These are phyloP conservation scores for Cinchona pubescens DNA, from an alignment of 257 asterid species.

Conservation along the genomic window DNA sequence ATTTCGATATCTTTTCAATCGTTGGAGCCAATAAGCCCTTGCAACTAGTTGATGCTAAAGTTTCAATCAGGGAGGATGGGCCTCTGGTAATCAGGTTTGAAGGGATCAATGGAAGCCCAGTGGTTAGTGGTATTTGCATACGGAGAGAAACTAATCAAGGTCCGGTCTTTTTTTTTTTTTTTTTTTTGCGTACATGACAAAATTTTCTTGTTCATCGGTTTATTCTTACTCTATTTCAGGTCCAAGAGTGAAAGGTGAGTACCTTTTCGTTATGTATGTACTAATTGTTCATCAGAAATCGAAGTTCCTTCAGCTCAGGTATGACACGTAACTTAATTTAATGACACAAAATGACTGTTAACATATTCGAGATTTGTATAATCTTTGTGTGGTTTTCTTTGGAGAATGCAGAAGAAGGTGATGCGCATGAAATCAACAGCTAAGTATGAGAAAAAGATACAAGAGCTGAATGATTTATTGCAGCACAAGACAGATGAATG, in stretches of 20 bases:
- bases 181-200: too few species aligned
- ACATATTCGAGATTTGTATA: too few species aligned
- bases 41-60: conserved; percentile 68
- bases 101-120: conserved; percentile 74
- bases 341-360: too few species aligned
- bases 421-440: conserved; percentile 47
- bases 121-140: conserved; percentile 86
- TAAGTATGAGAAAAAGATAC: conserved; percentile 75
- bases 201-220: too few species aligned
- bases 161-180: too few species aligned
- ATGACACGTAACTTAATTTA: conserved; percentile 21
- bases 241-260: conserved; percentile 35
- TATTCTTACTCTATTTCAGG: too few species aligned
- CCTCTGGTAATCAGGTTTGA: conserved; percentile 63
- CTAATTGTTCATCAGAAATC: conserved; percentile 63
- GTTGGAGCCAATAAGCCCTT: conserved; percentile 92
- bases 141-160: conserved; percentile 58
- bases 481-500: conserved; percentile 88
- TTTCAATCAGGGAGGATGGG: conserved; percentile 63
- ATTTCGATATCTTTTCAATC: conserved; percentile 80
- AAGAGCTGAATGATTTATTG: conserved; percentile 63
- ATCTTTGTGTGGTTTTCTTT: too few species aligned
- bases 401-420: conserved; percentile 55
- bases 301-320: conserved; percentile 80
- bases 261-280: conserved; percentile 55